Base-by-base conservation (phyloP, 768 basidiomycete species). In the Amyloporia xantha region DNA sequence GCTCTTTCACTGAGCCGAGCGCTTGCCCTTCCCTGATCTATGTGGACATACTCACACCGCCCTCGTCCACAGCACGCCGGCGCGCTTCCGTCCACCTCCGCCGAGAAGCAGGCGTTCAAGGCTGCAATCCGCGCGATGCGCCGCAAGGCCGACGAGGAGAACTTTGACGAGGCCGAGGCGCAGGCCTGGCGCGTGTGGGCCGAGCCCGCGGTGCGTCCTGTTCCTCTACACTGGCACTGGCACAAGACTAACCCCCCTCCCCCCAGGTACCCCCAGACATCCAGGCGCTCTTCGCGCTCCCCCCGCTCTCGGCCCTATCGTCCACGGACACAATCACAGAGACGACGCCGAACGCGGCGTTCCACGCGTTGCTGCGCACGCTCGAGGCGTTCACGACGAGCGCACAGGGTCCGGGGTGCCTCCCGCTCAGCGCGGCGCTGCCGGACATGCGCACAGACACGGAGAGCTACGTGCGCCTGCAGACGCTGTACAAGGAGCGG, bases 361-460 rank as follows among this genome's bases (percentile, higher is more conserved):
- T 96, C 70, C 91, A 84, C 71, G 72, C 81, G 53, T 83, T 96
- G 23, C 73, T 94, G 10, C 70, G 77, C 20, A 83, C 94, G 0
- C 76, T 98, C 35, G 71, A 78, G 30, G 64, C 72, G 47, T 97
- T 88, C 63, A 66, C 70, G 23, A 70, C 74, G 19, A 73, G 76
- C 26, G 68, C 78, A 43, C 67, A 74, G 4, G 69, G 82, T 44
- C 78, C 56, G 2, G 56, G 59, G 13, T 48, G 80, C 0, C 77
- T 96, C 2, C 96, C 95, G 0, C 71, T 96, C n/a, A 84, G 84
- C 2, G 79, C 87, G 40, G 78, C 89, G 0, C 74, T 98, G 9
- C 95, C 95, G 0, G 95, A 99, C 68, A 97, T 99, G 91, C 94
- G 94, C 62, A 83, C 93, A 15, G 86, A 85, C 60, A 96, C 96